Percentiles rank a stretch among this genome's conserved stretches.
Conservation (phyloP, 495 filamentous ascomycete species). For the Penicillium chermesinum region DNA sequence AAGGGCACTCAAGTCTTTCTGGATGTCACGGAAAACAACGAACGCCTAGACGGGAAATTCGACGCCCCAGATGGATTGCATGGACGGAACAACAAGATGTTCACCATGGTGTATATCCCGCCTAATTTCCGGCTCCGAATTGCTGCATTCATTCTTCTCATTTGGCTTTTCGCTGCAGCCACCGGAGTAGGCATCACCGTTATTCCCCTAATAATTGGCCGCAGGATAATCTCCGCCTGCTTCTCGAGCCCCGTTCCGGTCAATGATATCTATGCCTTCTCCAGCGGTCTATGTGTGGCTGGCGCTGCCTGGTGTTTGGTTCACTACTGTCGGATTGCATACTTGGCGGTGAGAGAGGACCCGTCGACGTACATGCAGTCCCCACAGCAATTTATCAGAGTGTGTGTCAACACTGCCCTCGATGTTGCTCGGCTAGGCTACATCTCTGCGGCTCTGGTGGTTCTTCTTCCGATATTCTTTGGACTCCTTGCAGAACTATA, state of each 20-base stretch:
- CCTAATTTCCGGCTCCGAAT: conserved; percentile 77
- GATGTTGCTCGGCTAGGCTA: conserved; percentile 53
- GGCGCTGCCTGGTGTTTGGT: conserved; percentile 57
- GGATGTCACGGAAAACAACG: conserved; percentile 67
- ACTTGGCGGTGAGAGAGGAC: conserved; percentile 31
- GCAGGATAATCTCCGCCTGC: conserved; percentile 62
- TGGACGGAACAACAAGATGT: conserved; percentile 58
- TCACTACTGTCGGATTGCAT: conserved; percentile 46
- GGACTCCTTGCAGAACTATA: conserved; percentile 84
- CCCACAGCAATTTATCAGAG: conserved; percentile 21
- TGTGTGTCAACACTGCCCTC: conserved; percentile 12
- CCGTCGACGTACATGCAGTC: conserved; percentile 31
- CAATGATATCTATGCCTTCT: conserved; percentile 97
- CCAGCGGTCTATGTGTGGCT: conserved; percentile 75
- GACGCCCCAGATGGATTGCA: conserved; percentile 62
- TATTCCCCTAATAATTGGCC: conserved; percentile 81
- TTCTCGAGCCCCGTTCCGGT: conserved; percentile 63
- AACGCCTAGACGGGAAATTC: conserved; percentile 52
- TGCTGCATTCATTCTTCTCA: conserved; percentile 76
- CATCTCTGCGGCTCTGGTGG: conserved; percentile 60
- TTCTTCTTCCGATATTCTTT: conserved; percentile 79
- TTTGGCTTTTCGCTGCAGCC: conserved; percentile 92
- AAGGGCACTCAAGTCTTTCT: conserved; percentile 79
- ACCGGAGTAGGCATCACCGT: conserved; percentile 87
- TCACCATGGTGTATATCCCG: conserved; percentile 82